phyloP scores from a whole-genome alignment of 345 rosid species.

The Acer negundo region DNA sequence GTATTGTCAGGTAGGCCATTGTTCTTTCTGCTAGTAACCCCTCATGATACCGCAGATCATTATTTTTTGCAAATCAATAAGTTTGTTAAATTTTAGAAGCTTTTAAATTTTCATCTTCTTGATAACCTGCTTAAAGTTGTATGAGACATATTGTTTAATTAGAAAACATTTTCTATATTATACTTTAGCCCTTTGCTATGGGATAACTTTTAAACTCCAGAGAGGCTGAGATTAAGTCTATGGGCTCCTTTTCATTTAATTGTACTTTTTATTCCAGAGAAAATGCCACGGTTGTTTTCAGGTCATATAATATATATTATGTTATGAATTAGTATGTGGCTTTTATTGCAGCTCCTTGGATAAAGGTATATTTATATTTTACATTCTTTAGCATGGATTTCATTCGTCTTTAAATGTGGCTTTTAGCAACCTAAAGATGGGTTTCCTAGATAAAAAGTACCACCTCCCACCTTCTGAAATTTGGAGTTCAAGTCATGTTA shows the following conservation, averaged over 20 bases:
- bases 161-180: not conserved
- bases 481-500: not conserved
- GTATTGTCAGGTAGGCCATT: constrained; percentile 78
- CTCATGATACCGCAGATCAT: not conserved
- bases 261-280: not conserved
- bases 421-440: not conserved
- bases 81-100: not conserved
- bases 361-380: not conserved
- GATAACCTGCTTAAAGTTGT: not conserved
- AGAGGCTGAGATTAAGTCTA: not conserved
- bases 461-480: not conserved
- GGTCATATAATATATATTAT: not conserved
- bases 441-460: not conserved
- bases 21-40: constrained; percentile 3
- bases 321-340: not conserved
- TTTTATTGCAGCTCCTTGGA: not conserved
- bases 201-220: not conserved
- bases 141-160: not conserved
- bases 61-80: not conserved
- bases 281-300: not conserved
- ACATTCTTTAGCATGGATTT: not conserved
- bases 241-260: not conserved
- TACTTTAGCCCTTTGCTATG: not conserved
- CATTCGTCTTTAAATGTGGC: not conserved
- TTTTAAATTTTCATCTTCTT: not conserved